Percentiles rank a stretch among this genome's conserved stretches.
Evolutionary conservation across 2,329 filamentous ascomycete genomes (phyloP).

Genomic region (Aspergillus calidoustus): DNA sequence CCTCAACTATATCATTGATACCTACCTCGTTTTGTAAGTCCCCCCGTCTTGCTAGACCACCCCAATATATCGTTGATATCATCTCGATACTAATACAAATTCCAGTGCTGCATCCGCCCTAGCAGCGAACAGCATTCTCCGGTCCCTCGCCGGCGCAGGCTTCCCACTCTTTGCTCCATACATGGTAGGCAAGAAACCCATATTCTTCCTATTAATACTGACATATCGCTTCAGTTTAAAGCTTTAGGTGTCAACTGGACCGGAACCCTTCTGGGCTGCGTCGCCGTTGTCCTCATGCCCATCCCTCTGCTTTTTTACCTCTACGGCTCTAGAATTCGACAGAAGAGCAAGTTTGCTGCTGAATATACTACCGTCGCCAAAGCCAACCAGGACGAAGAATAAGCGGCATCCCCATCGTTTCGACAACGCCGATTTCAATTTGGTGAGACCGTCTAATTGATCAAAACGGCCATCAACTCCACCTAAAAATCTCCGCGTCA

Average conservation of each 20-base stretch:
- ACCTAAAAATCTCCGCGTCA: too few relatives aligned
- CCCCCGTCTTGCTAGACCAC: background rate
- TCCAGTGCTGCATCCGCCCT: conserved; percentile 54
- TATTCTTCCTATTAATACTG: background rate
- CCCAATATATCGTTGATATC: background rate
- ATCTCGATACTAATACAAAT: background rate
- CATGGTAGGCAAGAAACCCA: conserved; percentile 16
- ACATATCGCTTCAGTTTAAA: conserved; percentile 26
- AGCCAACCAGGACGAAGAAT: conserved; percentile 18
- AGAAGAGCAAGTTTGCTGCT: conserved; percentile 40
- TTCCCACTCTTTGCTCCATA: conserved; percentile 36
- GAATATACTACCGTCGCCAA: conserved; percentile 27
- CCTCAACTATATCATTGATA: background rate
- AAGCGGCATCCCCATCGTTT: background rate
- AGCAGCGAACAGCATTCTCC: conserved; percentile 55
- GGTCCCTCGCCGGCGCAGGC: conserved; percentile 46
- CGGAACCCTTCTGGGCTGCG: conserved; percentile 32
- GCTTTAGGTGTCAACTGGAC: conserved; percentile 36
- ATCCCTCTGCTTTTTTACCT: conserved; percentile 50
- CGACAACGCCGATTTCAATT: too few relatives aligned
- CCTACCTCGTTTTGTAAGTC: conserved; percentile 2
- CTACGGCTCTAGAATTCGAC: conserved; percentile 47
- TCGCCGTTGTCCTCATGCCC: conserved; percentile 38
- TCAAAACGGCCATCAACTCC: too few relatives aligned
- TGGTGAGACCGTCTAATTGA: too few relatives aligned